A percentile compares a stretch with the other conserved stretches of the same genome.
Conservation (phyloP, 2,329 filamentous ascomycete species). For the Epichloe brachyelytri region DNA sequence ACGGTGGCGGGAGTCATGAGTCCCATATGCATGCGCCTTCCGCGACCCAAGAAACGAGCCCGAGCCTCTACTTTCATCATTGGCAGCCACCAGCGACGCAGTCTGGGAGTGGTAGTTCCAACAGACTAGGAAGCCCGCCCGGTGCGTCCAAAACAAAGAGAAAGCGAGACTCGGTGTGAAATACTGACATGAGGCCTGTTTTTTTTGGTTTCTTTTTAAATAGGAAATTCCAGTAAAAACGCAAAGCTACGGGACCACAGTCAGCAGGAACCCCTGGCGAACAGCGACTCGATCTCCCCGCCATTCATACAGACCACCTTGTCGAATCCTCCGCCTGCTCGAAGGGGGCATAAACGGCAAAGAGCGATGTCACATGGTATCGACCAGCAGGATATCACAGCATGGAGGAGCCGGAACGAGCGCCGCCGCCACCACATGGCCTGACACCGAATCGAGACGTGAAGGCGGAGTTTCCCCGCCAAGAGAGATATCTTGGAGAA, state of each 20-base stretch:
- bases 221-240: constrained; percentile 68
- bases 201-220: not conserved
- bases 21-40: constrained; percentile 39
- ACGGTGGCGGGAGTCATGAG: constrained; percentile 21
- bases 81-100: constrained; percentile 73
- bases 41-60: constrained; percentile 52
- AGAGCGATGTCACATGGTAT: constrained; percentile 25
- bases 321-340: constrained; percentile 14
- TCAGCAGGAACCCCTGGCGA: constrained; percentile 16
- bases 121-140: constrained; percentile 61
- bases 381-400: constrained; percentile 13
- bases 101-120: constrained; percentile 38
- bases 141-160: constrained; percentile 51
- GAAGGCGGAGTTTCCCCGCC: constrained; percentile 8
- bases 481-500: constrained; percentile 17
- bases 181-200: constrained; percentile 24
- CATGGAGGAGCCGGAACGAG: constrained; percentile 11
- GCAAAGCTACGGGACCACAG: constrained; percentile 51
- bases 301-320: constrained; percentile 16
- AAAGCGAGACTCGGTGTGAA: constrained; percentile 29
- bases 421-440: not conserved
- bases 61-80: constrained; percentile 80
- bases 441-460: constrained; percentile 9
- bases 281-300: constrained; percentile 22
- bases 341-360: constrained; percentile 21